phyloP scores from a whole-genome alignment of 176 grass and related monocot species.

The Melocanna baccifera region DNA sequence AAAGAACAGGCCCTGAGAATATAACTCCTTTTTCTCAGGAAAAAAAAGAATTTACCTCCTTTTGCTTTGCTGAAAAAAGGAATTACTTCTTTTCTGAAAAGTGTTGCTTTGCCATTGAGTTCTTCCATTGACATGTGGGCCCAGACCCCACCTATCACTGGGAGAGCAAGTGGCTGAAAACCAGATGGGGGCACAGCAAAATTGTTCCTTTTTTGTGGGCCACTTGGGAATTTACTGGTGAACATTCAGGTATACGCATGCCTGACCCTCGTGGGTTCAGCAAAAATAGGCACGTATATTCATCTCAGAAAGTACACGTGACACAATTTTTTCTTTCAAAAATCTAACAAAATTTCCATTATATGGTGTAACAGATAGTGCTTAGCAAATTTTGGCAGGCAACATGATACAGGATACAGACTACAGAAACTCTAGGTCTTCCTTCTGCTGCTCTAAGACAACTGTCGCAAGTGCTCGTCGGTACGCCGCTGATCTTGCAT shows the following conservation, averaged over 20 bases:
- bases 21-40: too few species aligned
- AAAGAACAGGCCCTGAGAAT: too few species aligned
- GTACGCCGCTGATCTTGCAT: constrained; percentile 58
- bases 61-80: not conserved
- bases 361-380: not conserved
- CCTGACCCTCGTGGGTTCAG: not conserved
- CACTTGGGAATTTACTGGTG: not conserved
- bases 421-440: constrained; percentile 66
- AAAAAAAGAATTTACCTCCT: not conserved
- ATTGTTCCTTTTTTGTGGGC: not conserved
- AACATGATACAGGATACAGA: not conserved
- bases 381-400: not conserved
- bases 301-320: not conserved
- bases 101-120: not conserved
- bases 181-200: not conserved
- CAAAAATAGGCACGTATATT: not conserved
- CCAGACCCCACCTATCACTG: not conserved
- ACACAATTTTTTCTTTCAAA: not conserved
- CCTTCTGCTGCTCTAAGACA: constrained; percentile 59
- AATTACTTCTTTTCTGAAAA: not conserved
- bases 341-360: not conserved
- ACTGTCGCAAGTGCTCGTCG: constrained; percentile 57
- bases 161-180: not conserved
- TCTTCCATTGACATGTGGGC: not conserved
- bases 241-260: not conserved